Base-by-base conservation (phyloP, 78 protist genomes). In the Speleostelium caveatum region DNA sequence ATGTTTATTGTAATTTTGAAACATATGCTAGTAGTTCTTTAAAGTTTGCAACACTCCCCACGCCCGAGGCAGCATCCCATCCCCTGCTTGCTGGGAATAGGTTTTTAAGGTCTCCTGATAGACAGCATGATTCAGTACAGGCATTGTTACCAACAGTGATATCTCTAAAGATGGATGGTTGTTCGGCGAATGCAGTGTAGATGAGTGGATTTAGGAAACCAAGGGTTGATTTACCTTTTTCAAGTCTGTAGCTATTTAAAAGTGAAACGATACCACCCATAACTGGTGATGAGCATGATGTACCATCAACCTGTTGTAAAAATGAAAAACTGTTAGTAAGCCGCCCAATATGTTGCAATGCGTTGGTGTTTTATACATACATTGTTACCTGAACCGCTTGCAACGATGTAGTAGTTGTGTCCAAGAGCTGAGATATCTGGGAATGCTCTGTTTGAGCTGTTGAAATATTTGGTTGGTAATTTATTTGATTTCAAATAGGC, bases 371-470 rank as follows among this genome's bases (percentile, higher is more conserved):
- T n/a, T n/a, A n/a, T n/a, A n/a, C n/a, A n/a, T n/a, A n/a, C n/a
- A n/a, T 0, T 33, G 1, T 41, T 49, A 19, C 28, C 17, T 7
- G 17, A 22, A 62, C 56, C 75, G 32, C 58, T 14, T 28, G 56
- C 58, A 28, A 67, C 38, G 75, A 87, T 72, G 32, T 22, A 68
- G 62, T 65, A 87, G 80, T 78, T 60, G 77, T 75, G 94, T 58
- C 95, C 95, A 16, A 69, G 28, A 19, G 80, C 73, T n/a, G 95
- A 58, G 0, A 91, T 75, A 66, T 91, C 95, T 60, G 95, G 95
- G 95, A 83, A 91, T 39, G 86, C 95, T 10, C 95, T 10, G 63
- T 62, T 62, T 62, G 73, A 33, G 41, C 61, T 16, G 86, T 91
- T 74, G 55, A 78, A 91, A 75, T 32, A 36, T 22, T 28, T 12